A percentile compares a stretch with the other conserved stretches of the same genome.
These are phyloP conservation scores for Leptodermis oblonga DNA, from an alignment of 257 asterid species.

Conservation along the genomic window DNA sequence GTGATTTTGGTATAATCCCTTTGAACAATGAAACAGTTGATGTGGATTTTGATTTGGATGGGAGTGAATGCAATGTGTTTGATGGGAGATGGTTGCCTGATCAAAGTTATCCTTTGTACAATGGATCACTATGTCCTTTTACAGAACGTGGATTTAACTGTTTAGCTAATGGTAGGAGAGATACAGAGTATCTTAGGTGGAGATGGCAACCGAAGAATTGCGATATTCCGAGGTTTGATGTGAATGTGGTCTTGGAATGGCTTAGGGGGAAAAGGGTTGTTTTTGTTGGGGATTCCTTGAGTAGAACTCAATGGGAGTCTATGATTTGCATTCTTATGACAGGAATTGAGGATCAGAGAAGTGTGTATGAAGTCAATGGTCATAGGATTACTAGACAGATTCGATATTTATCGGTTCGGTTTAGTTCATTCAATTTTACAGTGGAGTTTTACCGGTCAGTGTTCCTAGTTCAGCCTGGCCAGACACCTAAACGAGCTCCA, in stretches of 20 bases:
- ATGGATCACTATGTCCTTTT: slow-evolving; percentile 81
- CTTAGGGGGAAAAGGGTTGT: slow-evolving; percentile 84
- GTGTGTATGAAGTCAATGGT: slow-evolving; percentile 78
- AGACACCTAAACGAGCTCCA: slow-evolving; percentile 63
- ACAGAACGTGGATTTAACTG: slow-evolving; percentile 72
- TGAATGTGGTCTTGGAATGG: slow-evolving; percentile 40
- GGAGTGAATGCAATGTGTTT: slow-evolving; percentile 65
- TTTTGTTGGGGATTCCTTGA: slow-evolving; percentile 88
- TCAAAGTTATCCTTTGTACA: slow-evolving; percentile 68
- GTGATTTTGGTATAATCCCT: slow-evolving; percentile 10
- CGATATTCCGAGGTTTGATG: slow-evolving; percentile 63
- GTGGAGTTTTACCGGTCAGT: slow-evolving; percentile 86
- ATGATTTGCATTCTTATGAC: slow-evolving; percentile 86
- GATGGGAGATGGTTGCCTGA: slow-evolving; percentile 82
- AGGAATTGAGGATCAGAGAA: slow-evolving; percentile 61
- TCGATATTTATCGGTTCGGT: slow-evolving; percentile 64
- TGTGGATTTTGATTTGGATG: no score
- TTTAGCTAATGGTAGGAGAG: slow-evolving; percentile 77
- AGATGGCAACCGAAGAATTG: slow-evolving; percentile 79
- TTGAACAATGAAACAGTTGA: not conserved
- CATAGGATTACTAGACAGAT: slow-evolving; percentile 72
- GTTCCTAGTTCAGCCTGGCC: slow-evolving; percentile 74
- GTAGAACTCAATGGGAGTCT: slow-evolving; percentile 96
- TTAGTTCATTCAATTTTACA: slow-evolving; percentile 42
- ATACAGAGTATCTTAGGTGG: slow-evolving; percentile 72